Evolutionary conservation across 2,329 filamentous ascomycete genomes (phyloP), one percentile per base, ranked within the genome.

Genomic region (Nannizziopsis arthrosporioides): DNA sequence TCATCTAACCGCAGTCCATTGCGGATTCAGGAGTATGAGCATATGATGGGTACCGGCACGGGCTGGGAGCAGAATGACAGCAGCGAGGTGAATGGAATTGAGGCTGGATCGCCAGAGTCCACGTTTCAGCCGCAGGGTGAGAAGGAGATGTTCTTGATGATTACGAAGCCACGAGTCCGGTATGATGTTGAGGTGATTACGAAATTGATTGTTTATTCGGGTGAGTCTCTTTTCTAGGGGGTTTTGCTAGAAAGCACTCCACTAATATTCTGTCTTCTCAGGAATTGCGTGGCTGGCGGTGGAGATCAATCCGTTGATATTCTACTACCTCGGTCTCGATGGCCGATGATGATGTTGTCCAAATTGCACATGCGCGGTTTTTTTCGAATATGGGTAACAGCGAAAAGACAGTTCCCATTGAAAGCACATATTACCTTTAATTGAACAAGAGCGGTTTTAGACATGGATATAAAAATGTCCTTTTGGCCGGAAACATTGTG

Each of bases 111-210:
- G 15, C 14, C 34, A 37, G 47, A 44, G 34, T 44, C 46, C n/a
- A 22, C 14, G 14, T 9, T 38, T n/a, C 32, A 42, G 18, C 65
- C 67, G 39, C 58, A 64, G 27, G 80, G 80, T 42, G 82, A 88
- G 63, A 76, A 74, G 56, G 84, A 93, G 62, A 82, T 96, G 64
- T 95, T 96, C 65, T 83, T 81, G 39, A 80, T 76, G 61, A 73
- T 96, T 48, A 82, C 88, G 54, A 86, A 84, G 67, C 88, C 92
- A 42, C 80, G 92, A 56, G 89, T 95, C 51, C 76, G 89, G 57
- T 98, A 96, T 61, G 92, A 98, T 67, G 90, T 96, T n/a, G 92
- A 98, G 66, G 90, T 98, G 35, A 84, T 98, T 34, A 96, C 92
- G 4, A 96, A 95, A 68, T 68, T 98, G 52, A 84, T 98, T 58